These are phyloP conservation scores for Malassezia nana DNA, from an alignment of 1,284 basidiomycete species.

Conservation along the genomic window DNA sequence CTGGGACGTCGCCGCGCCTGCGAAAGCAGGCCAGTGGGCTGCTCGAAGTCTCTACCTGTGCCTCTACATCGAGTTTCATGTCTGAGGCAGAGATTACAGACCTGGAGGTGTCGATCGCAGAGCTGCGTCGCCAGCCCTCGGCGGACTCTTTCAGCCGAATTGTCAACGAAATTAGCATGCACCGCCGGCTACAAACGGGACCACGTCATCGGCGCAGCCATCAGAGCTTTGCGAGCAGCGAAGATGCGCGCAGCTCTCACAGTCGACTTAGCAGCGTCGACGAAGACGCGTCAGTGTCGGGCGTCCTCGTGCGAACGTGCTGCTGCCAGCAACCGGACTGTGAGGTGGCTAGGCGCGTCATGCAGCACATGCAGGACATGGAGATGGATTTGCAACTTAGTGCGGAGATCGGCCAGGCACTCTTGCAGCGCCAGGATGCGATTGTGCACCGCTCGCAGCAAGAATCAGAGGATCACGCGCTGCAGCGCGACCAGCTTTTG, in stretches of 20 bases:
- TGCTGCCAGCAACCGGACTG: constrained; percentile 40
- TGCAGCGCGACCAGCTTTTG: constrained; percentile 37
- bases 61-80: background rate
- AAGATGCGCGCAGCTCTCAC: constrained; percentile 8
- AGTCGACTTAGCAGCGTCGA: background rate
- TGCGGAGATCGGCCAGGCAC: constrained; percentile 74
- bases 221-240: constrained; percentile 12
- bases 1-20: constrained; percentile 2
- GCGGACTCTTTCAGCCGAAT: constrained; percentile 13
- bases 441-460: constrained; percentile 57
- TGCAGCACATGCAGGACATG: constrained; percentile 39
- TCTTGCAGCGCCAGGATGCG: constrained; percentile 74
- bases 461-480: constrained; percentile 43
- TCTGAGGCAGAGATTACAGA: constrained; percentile 8
- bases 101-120: constrained; percentile 8
- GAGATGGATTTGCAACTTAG: constrained; percentile 45
- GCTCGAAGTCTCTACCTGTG: constrained; percentile 4
- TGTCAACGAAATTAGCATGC: constrained; percentile 15
- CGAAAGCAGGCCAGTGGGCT: constrained; percentile 2
- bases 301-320: constrained; percentile 15
- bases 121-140: constrained; percentile 7
- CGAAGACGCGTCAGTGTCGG: background rate
- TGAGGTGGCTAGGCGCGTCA: constrained; percentile 29
- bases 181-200: constrained; percentile 1
- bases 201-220: background rate